Conservation (phyloP, 2,329 filamentous ascomycete genomes). For the Thelonectria blattea region DNA sequence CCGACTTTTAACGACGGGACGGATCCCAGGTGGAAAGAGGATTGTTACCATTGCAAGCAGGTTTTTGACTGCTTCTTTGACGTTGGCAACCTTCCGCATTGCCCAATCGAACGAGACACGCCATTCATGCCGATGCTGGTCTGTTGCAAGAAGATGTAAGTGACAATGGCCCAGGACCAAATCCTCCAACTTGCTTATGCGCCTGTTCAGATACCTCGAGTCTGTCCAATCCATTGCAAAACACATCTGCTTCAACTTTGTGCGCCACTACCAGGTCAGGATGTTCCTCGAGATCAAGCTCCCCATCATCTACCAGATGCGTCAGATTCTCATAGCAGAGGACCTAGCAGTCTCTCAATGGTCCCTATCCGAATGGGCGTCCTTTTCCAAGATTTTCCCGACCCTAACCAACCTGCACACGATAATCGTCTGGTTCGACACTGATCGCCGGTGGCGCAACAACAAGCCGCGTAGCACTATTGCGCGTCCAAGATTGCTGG, state of each 20-base stretch:
- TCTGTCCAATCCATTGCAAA: background rate
- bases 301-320: background rate
- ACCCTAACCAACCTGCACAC: background rate
- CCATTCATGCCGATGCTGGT: background rate
- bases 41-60: conserved; percentile 5
- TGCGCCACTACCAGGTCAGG: background rate
- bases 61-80: conserved; percentile 3
- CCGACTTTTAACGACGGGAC: conserved; percentile 2
- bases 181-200: background rate
- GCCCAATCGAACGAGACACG: background rate
- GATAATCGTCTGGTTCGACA: conserved; percentile 8
- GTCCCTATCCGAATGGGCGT: background rate
- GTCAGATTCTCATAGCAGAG: background rate
- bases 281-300: background rate
- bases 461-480: background rate
- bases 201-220: background rate
- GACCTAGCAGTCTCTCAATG: background rate
- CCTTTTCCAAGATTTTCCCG: background rate
- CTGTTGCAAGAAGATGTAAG: conserved; percentile 6
- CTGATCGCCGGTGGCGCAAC: conserved; percentile 7
- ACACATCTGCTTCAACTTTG: conserved; percentile 4
- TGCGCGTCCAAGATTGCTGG: background rate
- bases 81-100: background rate
- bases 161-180: background rate
- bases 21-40: conserved; percentile 8